Evolutionary conservation across 306 rosid genomes (phyloP), one percentile per base, ranked within the genome.

Genomic region (Dryas octopetala): DNA sequence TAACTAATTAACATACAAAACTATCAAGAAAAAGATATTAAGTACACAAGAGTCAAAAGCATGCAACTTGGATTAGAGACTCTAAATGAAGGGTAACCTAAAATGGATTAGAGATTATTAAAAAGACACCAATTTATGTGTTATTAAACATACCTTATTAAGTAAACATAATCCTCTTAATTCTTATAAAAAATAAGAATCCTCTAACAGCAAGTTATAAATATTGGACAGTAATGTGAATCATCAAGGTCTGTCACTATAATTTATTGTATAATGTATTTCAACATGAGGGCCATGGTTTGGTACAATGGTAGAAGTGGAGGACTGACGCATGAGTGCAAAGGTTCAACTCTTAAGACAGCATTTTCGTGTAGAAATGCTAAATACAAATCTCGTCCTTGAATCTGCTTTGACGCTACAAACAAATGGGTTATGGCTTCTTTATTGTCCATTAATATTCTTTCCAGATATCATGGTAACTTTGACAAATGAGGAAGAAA

Each of bases 11-110:
- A 48, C 54, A 47, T n/a, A 67, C 71, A 62, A 70, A 75, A 58
- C 66, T 2, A 51, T 76, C n/a, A 78, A 50, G 46, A 47, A 66
- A 14, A 49, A 63, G 68, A 71, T 65, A 66, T 54, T 59, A 6
- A 64, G 14, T 43, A 12, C 15, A 17, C 7, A 41, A 16, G 43
- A 17, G 48, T 19, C 2, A 38, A 44, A 54, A 16, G 23, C 7
- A 41, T 4, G 46, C 54, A 43, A 55, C 45, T 19, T 71, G 44
- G 23, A 54, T 11, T 40, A 53, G 46, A 28, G 17, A 16, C 4
- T 28, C 11, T 17, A 1, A 54, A 57, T 44, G 12, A 57, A 71
- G 44, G 2, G 1, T 13, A 71, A 44, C 23, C 55, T 12, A 57
- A 55, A 38, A 58, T 44, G 55, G 26, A 57, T n/a, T 2, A 43